phyloP scores from a whole-genome alignment of 2,329 filamentous ascomycete genomes.

The Coniella vitis region DNA sequence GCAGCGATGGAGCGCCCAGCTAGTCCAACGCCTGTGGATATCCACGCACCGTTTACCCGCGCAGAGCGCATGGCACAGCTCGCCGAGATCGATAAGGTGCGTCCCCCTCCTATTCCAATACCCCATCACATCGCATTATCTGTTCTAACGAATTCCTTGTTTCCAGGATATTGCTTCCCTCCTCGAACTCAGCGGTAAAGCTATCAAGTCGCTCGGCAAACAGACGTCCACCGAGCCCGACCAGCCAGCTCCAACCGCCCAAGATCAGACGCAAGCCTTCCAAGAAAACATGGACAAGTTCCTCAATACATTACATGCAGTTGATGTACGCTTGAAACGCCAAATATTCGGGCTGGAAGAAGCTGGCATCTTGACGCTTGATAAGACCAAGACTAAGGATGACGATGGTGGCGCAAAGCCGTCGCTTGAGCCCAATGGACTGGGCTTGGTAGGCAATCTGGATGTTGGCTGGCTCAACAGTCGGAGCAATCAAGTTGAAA shows the following conservation, averaged over 20 bases:
- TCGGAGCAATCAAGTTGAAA: slow-evolving; percentile 71
- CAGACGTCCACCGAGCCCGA: slow-evolving; percentile 15
- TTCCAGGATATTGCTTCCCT: slow-evolving; percentile 40
- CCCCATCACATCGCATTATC: neutral
- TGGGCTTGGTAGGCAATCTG: slow-evolving; percentile 52
- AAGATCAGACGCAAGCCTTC: slow-evolving; percentile 49
- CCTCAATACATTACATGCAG: slow-evolving; percentile 63
- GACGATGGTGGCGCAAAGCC: slow-evolving; percentile 22
- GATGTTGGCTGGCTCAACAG: slow-evolving; percentile 90
- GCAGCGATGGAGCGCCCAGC: slow-evolving; percentile 15
- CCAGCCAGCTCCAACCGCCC: slow-evolving; percentile 28
- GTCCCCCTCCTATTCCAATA: neutral
- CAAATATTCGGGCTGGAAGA: slow-evolving; percentile 78
- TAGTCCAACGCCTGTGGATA: slow-evolving; percentile 14
- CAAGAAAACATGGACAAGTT: slow-evolving; percentile 59
- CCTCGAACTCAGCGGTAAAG: slow-evolving; percentile 44
- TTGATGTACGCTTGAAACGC: slow-evolving; percentile 67
- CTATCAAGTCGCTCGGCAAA: slow-evolving; percentile 57
- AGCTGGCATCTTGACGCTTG: slow-evolving; percentile 61
- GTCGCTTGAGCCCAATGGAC: slow-evolving; percentile 44
- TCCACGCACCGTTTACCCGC: slow-evolving; percentile 55
- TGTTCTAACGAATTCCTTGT: slow-evolving; percentile 31
- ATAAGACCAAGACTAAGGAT: slow-evolving; percentile 19
- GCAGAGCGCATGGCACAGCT: slow-evolving; percentile 76
- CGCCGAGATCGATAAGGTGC: slow-evolving; percentile 66